Base-by-base conservation (phyloP, 2,329 filamentous ascomycete genomes). In the Coniochaeta sp. region DNA sequence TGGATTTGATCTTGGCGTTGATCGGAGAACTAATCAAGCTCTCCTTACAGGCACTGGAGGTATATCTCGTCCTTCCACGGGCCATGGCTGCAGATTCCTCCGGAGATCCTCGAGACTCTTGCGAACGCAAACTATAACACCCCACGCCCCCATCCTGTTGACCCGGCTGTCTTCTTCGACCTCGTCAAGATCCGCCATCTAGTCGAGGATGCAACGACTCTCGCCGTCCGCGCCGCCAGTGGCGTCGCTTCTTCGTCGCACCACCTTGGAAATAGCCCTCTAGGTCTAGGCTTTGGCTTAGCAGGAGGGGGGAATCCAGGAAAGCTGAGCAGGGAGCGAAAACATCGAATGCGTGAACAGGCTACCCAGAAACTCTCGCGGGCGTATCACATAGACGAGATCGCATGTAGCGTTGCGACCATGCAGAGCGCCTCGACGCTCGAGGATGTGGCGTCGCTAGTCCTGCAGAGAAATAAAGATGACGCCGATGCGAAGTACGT, bases 21-120 rank as follows among this genome's bases (percentile, higher is more conserved):
- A 19, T 26, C 19, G 4, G 30, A 22, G 30, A 38, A 28, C 54
- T 56, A 24, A 56, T 36, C 9, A 19, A 12, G 30, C 22, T 38
- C 10, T 22, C 10, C 38, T 16, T 17, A 5, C 58, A 93, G 90
- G 72, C 89, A 93, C 75, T 93, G 90, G 90, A 84, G 87, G 64
- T 91, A 91, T 72, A 92, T 95, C 61, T 92, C 89, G 24, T 89
- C 87, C 30, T 95, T 90, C 69, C 88, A 93, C 70, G 91, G 90
- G 26, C 87, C 89, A 65, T 95, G 91, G 91, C 83, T 93, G 16
- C 88, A 91, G 72, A 79, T 93, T 60, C 89, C 90, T 22, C 83
- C 86, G 63, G 90, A 93, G 73, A 84, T 92, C 60, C 86, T 96
- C 73, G 88, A 93, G 72, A 86, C 83, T 57, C 82, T 95, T 57